Conservation (phyloP, 305 asterid genomes). For the Solanum aculeatissimum region DNA sequence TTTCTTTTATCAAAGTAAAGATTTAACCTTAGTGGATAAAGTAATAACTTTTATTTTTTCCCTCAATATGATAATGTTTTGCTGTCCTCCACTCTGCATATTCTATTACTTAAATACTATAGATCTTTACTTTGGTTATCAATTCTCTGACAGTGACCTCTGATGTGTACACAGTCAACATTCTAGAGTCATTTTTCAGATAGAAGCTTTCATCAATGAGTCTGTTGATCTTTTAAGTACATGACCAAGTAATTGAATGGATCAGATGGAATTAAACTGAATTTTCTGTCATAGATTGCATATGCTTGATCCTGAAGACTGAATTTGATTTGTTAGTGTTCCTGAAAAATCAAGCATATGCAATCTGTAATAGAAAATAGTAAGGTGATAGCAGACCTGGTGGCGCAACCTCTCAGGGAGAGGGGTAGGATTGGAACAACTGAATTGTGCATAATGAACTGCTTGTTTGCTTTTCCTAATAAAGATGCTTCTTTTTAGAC, state of each 20-base stretch:
- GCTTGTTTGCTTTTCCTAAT: background rate
- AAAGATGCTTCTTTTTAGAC: background rate
- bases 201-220: background rate
- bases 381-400: background rate
- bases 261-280: background rate
- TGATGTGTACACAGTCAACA: background rate
- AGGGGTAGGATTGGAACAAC: background rate
- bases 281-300: too few relatives aligned
- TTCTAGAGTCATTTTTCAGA: background rate
- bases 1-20: slow-evolving; percentile 22
- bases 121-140: background rate
- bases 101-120: background rate
- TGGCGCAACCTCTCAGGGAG: background rate
- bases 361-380: background rate
- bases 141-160: background rate
- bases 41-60: background rate
- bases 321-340: background rate
- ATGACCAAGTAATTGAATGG: background rate
- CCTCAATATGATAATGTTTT: background rate
- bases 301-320: too few relatives aligned
- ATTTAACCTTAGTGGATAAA: slow-evolving; percentile 9
- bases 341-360: background rate
- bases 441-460: background rate
- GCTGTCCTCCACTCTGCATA: background rate
- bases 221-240: background rate